A percentile compares a stretch with the other conserved stretches of the same genome.
These are phyloP conservation scores for Ramaria rubella DNA, from an alignment of 768 basidiomycete genomes.

Conservation along the genomic window DNA sequence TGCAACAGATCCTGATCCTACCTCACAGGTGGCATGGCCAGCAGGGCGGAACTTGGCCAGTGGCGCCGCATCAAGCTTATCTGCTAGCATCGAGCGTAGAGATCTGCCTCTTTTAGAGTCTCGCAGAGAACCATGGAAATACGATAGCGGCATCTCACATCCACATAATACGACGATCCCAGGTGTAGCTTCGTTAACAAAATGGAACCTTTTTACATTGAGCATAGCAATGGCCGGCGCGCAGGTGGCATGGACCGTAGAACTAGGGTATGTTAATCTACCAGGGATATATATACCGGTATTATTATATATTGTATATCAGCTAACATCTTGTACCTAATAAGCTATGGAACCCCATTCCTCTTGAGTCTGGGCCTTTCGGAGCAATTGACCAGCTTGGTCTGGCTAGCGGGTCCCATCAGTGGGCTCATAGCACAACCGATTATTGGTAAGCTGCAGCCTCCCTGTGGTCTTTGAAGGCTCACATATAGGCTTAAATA, in stretches of 20 bases:
- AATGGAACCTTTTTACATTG: slow-evolving; percentile 74
- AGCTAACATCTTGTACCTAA: slow-evolving; percentile 26
- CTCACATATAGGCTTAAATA: neutral
- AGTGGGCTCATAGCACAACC: slow-evolving; percentile 94
- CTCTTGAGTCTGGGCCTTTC: slow-evolving; percentile 73
- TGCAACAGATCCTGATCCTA: neutral
- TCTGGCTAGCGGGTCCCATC: slow-evolving; percentile 94
- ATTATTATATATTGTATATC: no score
- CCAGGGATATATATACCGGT: neutral
- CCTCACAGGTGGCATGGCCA: neutral
- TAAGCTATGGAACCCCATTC: slow-evolving; percentile 95
- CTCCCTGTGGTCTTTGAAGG: neutral
- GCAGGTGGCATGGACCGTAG: slow-evolving; percentile 93
- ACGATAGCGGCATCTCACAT: neutral
- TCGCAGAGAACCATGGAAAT: neutral
- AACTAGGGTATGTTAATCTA: slow-evolving; percentile 74
- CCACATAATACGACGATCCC: neutral
- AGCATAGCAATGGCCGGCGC: slow-evolving; percentile 92
- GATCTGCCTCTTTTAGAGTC: neutral
- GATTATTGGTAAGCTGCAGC: slow-evolving; percentile 75
- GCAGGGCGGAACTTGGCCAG: neutral
- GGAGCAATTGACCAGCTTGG: slow-evolving; percentile 85
- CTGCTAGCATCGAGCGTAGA: neutral
- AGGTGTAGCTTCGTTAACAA: neutral
- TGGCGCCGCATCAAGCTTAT: neutral